Evolutionary conservation across 2,329 filamentous ascomycete genomes (phyloP).

Genomic region (Blastomyces parvus): DNA sequence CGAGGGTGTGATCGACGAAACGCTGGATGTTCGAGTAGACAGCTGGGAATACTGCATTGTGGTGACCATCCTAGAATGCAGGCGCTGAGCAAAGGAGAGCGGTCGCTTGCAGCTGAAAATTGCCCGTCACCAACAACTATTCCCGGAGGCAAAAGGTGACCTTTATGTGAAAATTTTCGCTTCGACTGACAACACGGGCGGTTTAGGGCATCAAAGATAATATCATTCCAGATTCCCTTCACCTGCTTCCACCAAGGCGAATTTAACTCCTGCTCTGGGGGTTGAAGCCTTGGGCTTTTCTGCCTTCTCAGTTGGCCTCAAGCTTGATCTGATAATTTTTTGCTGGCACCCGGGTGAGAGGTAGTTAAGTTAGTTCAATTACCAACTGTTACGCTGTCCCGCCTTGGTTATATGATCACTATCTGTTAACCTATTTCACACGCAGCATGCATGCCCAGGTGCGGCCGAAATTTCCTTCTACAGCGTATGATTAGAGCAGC

Average conservation of each 20-base stretch:
- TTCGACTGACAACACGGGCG: background rate
- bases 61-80: background rate
- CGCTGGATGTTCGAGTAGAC: constrained; percentile 1
- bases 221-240: background rate
- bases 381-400: background rate
- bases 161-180: background rate
- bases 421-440: constrained; percentile 3
- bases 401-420: background rate
- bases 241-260: background rate
- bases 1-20: background rate
- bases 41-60: constrained; percentile 3
- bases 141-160: no score
- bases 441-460: no score
- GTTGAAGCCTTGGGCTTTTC: background rate
- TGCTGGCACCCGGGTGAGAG: background rate
- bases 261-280: background rate
- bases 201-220: background rate
- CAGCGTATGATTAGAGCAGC: background rate
- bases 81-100: background rate
- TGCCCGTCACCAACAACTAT: no score
- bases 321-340: background rate
- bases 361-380: background rate
- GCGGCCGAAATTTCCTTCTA: background rate
- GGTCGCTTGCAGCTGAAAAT: background rate
- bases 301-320: background rate